Base-by-base conservation (phyloP, 805 yeast species). In the Pichia gijzeniarum region DNA sequence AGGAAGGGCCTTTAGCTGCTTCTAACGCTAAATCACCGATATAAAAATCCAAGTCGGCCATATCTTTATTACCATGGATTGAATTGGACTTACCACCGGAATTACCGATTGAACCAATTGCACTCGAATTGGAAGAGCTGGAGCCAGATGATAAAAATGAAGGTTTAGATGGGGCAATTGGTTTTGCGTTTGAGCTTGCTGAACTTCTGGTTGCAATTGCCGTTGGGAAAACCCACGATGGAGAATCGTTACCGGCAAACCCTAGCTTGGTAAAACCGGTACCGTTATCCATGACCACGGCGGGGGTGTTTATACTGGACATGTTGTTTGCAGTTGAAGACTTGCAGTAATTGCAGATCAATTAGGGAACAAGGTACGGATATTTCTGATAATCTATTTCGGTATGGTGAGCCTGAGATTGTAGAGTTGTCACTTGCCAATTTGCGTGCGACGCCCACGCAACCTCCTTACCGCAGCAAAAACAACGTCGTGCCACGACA, bases 211-310 rank as follows among this genome's bases (percentile, higher is more conserved):
- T 90, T 21, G 95, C 82, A 64, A 93, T 93, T 5, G 96, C 98
- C 1, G 99, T 93, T 43, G 99, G 99, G 60, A 93, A 87, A 28
- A 93, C 88, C 76, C 85, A 93, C 4, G 97, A 90, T 35, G 99
- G 99, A 20, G 97, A 76, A 68, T 93, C 99, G 64, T 93, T 93
- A 46, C 99, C 99, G 55, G 99, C 99, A 70, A 90, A 93, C 22
- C 99, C 99, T 55, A 93, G 76, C 65, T 93, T 93, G 62, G 99
- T 93, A 57, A 90, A 74, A 54, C 99, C 99, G 57, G 99, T 93
- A 76, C 99, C 99, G 65, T 91, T 91, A 74, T 50, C 96, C 96
- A 89, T 89, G 64, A 89, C 95, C 72, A 89, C 91, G 48, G 96
- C 95, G 35, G 96, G 96, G 48, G 86, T 82, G 53, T 81, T 81